Evolutionary conservation across 2,329 filamentous ascomycete genomes (phyloP).

Genomic region (Raffaelea ambrosiae): DNA sequence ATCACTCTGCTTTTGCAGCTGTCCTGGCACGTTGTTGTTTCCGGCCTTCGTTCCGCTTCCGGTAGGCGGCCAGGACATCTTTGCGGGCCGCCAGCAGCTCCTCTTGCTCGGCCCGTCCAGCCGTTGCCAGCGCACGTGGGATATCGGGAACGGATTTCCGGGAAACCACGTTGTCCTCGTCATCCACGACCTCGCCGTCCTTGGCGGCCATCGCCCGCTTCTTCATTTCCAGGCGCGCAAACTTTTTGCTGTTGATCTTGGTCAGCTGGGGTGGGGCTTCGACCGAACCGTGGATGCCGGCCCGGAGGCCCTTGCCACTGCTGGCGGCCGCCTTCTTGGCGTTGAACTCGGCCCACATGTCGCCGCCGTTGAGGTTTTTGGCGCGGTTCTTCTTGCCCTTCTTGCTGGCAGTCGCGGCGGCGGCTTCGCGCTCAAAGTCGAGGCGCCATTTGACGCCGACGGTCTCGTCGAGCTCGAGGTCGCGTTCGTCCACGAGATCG

Average conservation of each 20-base stretch:
- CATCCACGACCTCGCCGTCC: background rate
- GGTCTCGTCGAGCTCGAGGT: constrained; percentile 49
- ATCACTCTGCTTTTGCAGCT: no score
- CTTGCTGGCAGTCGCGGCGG: constrained; percentile 28
- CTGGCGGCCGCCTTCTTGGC: constrained; percentile 51
- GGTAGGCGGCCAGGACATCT: constrained; percentile 66
- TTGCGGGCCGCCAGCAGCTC: constrained; percentile 61
- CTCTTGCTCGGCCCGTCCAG: constrained; percentile 63
- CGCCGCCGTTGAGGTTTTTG: constrained; percentile 42
- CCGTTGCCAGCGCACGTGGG: constrained; percentile 48
- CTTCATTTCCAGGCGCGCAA: constrained; percentile 4
- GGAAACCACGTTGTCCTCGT: constrained; percentile 24
- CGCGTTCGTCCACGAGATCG: constrained; percentile 54
- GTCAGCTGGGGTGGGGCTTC: constrained; percentile 68
- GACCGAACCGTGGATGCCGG: constrained; percentile 48
- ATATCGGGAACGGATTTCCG: constrained; percentile 59
- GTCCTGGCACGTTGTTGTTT: constrained; percentile 15
- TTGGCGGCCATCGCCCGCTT: constrained; percentile 34
- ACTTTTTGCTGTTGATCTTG: constrained; percentile 37
- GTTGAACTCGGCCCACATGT: constrained; percentile 69
- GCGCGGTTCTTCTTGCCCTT: constrained; percentile 31
- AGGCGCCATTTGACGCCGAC: constrained; percentile 40
- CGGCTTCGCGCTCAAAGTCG: constrained; percentile 25
- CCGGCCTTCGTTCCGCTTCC: constrained; percentile 57
- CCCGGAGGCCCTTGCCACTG: constrained; percentile 21